Percentiles rank a stretch among this genome's conserved stretches.
Conservation (phyloP, 257 asterid species). For the Ocimum tenuiflorum region DNA sequence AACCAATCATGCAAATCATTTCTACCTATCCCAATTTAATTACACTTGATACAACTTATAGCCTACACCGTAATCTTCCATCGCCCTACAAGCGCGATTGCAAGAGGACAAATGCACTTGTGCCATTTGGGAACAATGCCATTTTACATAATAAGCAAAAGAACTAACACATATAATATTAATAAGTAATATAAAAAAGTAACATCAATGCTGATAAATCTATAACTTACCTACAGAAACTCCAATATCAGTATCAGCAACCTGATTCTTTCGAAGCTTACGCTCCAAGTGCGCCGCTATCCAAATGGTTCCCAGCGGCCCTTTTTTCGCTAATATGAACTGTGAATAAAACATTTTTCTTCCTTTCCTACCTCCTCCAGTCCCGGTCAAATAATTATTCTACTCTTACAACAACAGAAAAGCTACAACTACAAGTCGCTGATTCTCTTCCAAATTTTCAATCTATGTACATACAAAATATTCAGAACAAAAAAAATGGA, state of each 20-base stretch:
- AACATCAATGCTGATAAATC: neutral
- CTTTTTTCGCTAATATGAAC: slow-evolving; percentile 90
- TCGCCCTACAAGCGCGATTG: neutral
- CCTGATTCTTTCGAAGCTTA: slow-evolving; percentile 90
- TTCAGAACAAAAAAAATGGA: slow-evolving; percentile 7
- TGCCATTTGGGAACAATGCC: neutral
- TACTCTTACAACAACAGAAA: slow-evolving; percentile 23
- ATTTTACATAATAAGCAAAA: neutral
- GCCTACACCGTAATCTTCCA: neutral
- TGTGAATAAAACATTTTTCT: slow-evolving; percentile 79
- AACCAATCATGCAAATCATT: neutral
- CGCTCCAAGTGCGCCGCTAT: slow-evolving; percentile 95
- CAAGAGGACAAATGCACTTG: neutral
- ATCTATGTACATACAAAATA: slow-evolving; percentile 15
- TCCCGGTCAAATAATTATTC: slow-evolving; percentile 18
- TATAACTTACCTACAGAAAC: slow-evolving; percentile 66
- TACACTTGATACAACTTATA: neutral
- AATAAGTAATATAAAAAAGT: neutral
- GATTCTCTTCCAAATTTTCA: slow-evolving; percentile 2
- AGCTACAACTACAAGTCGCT: neutral
- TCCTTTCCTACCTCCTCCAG: slow-evolving; percentile 21
- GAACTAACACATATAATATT: neutral
- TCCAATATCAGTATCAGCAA: slow-evolving; percentile 95
- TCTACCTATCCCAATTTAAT: neutral
- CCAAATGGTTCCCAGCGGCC: slow-evolving; percentile 93